Evolutionary conservation across 1,139 yeast genomes (phyloP), one percentile per base, ranked within the genome.

Genomic region (Zygoascus sp.): DNA sequence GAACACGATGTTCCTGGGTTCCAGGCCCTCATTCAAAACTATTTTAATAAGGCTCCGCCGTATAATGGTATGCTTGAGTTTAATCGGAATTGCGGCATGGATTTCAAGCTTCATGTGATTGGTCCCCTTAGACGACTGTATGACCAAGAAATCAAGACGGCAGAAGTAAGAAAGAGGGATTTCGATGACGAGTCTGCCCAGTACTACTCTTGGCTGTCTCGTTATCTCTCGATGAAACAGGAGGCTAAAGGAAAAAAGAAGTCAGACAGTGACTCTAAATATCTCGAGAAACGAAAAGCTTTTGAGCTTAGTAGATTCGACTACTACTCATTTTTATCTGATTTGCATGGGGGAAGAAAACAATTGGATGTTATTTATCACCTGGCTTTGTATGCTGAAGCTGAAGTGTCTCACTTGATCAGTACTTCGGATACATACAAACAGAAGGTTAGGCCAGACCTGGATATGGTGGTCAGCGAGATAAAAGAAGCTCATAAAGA

Each of bases 121-220:
- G 72, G 66, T 40, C 75, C 75, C 7, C 52, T 72, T 45, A 58
- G 66, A 42, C 55, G 58, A 44, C 54, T 69, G 45, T 68, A 72
- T 56, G 75, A 77, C 49, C 58, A 62, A 55, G 69, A 68, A 46
- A 58, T 71, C 54, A 69, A 72, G 55, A 50, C 64, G 7, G 69
- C 68, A 46, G 75, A 72, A 40, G 50, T 58, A 20, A 64, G 72
- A 43, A 76, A 74, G 57, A 76, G 79, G 48, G 76, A 72, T 38
- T 85, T 85, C 63, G 94, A 85, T 57, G 83, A 77, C 45, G 83
- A 80, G 51, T 79, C 89, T 1, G 77, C 81, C 51, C 88, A 82
- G 47, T 87, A 78, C 61, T 86, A 87, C 60, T 76, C 77, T 34
- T 85, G 92, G 89, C 66, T 83, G 37, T 77, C 83, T 44, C 77